Base-by-base conservation (phyloP, 176 grass and related monocot genomes). In the Avena eriantha region DNA sequence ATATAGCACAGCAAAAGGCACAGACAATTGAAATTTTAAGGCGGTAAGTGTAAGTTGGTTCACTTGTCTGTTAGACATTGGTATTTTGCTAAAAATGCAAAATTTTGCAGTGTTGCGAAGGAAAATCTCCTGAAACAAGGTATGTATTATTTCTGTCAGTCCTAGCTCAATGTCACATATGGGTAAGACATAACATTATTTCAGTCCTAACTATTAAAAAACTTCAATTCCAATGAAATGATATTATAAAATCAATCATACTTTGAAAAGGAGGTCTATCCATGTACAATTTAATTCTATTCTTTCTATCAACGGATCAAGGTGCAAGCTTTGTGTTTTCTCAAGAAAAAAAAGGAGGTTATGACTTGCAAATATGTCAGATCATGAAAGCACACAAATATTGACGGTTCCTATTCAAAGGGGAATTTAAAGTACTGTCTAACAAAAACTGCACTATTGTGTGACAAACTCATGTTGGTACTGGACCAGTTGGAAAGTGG, bases 391-490 rank as follows among this genome's bases (percentile, higher is more conserved):
- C 10, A 26, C 10, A 26, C 4, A 4, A 63, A 4, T 13, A 26
- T 10, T 63, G 59, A 63, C 26, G 4, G 33, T 33, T 47, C 22
- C 1, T 69, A 77, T 48, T 76, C 60, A 77, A 58, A 82, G 11
- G 64, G 54, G 8, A 39, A 76, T 54, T 53, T 9, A 54, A 76
- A 76, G 50, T 76, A 65, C 17, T 45, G 69, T 61, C 48, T 82
- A 46, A 82, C 4, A 82, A 80, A 77, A 29, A 82, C 4, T 55
- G 35, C 11, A 74, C 23, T 51, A 50, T 60, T 51, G 29, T 7
- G 46, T 53, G 50, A 46, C 56, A 64, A 86, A 4, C 6, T 61
- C 72, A 72, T 55, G 24, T 80, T 80, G 29, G 41, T 81, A 57
- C 39, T 60, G 56, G 23, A 46, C 39, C 60, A 61, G 41, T 15